phyloP scores from a whole-genome alignment of 1,139 yeast genomes.

The Yarrowia galli region DNA sequence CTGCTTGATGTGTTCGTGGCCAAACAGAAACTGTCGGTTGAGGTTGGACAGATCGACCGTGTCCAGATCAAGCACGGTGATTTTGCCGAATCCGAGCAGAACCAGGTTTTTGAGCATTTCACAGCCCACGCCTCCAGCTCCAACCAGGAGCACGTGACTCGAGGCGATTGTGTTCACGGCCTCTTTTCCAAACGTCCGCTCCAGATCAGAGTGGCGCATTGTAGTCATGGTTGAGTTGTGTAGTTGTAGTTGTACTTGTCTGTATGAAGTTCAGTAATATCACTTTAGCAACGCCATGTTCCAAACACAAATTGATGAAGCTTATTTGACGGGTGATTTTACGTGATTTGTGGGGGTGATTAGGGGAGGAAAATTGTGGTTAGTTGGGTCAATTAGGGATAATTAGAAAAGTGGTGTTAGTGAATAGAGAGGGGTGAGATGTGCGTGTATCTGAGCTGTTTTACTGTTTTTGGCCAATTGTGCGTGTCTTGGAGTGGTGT shows the following conservation, averaged over 20 bases:
- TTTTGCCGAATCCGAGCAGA: constrained; percentile 83
- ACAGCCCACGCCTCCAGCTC: constrained; percentile 99
- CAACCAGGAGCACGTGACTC: constrained; percentile 73
- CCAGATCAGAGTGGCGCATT: constrained; percentile 18
- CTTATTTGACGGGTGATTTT: not conserved
- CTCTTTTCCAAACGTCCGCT: constrained; percentile 8
- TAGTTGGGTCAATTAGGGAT: no score
- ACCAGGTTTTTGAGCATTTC: constrained; percentile 88
- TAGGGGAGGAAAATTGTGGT: no score
- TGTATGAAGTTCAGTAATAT: not conserved
- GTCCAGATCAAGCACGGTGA: constrained; percentile 92
- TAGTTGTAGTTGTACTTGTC: no score
- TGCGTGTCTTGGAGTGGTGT: no score
- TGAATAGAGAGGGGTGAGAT: no score
- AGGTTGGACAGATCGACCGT: constrained; percentile 91
- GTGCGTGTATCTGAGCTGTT: no score
- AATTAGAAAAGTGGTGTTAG: no score
- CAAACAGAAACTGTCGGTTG: constrained; percentile 90
- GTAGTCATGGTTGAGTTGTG: not conserved
- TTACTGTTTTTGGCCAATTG: no score
- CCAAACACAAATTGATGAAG: not conserved
- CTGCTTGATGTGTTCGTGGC: constrained; percentile 84
- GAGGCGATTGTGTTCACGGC: not conserved
- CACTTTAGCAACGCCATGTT: not conserved
- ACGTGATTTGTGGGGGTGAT: no score